Evolutionary conservation across 148 eudicot species (phyloP), one percentile per base, ranked within the genome.

Genomic region (Chenopodium suecicum): DNA sequence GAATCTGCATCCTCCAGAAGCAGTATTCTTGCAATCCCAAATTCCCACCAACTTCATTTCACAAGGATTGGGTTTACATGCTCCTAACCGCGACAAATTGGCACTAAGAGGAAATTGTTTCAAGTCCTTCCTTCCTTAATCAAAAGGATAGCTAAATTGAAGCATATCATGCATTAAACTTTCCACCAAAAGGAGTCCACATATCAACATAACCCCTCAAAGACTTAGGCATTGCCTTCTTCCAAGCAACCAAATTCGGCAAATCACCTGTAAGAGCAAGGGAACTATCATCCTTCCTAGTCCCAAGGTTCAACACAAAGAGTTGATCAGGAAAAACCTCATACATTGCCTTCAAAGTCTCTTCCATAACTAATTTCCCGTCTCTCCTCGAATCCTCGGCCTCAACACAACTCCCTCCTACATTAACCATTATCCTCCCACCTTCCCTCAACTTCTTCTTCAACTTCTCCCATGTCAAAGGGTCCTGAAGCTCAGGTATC

Each of bases 401-500:
- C 85, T 93, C 98, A 23, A 95, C 96, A 79, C 97, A 95, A 74
- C 92, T 92, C 60, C 98, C 98, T 0, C 98, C 98, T 0, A 95
- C 92, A 85, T 95, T 95, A 86, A 92, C 97, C 96, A 95, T 95
- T 20, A 95, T 88, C 85, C 94, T 90, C 80, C 98, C 98, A 7
- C 98, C 98, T 62, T 76, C 80, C 83, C 91, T 91, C 90, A 95
- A 80, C 66, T 80, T 85, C 63, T 63, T 73, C 88, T 84, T 95
- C 94, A 95, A 37, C 79, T 50, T 88, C 76, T 81, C 82, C 98
- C 98, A 95, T 0, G 92, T 92, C 31, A 29, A 70, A 31, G 91
- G 88, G 13, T 91, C 92, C 82, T 93, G 94, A 52, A 95, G 89
- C 85, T 93, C 92, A 75, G 91, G 91, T 44, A 95, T 65, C 87